Base-by-base conservation (phyloP, 805 yeast genomes). In the Pichia cephalocereana region DNA sequence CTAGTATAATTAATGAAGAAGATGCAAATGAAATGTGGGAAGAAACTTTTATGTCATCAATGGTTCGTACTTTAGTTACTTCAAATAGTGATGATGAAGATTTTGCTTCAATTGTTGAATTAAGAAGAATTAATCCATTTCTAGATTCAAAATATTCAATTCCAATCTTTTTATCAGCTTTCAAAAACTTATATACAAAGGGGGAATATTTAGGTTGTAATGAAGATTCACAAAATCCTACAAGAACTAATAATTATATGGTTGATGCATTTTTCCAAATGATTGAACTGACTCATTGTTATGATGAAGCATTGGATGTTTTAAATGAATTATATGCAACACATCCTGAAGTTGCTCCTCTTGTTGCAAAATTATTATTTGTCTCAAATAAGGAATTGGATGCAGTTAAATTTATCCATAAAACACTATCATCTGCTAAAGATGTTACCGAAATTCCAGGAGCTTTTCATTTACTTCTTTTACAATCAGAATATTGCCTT, bases 101-200 rank as follows among this genome's bases (percentile, higher is more conserved):
- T 68, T 84, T 69, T 58, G 71, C 74, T 42, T 74, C 77, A 45
- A 75, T 93, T 48, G 95, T 89, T 10, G 96, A 90, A 61, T 83
- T 93, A 38, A 77, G 96, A 54, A 80, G 83, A 50, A 72, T 87
- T 48, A 84, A 88, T 57, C 97, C 97, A 6, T 76, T 93, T 51
- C 60, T 71, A 28, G 53, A 52, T 30, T 67, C 66, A 32, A 67
- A 69, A 10, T 14, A 34, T 34, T 72, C 69, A 31, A 80, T 83
- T 3, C 67, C 68, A 46, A 63, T 66, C 46, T 87, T 87, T 60
- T 62, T 86, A 46, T 67, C 68, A 23, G 86, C 82, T 1, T 85
- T 85, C 61, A 88, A 82, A 62, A 61, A 66, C 46, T 71, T 88
- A 50, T 88, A 83, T 60, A 69, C 68, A 55, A 74, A 75, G 34